A percentile compares a stretch with the other conserved stretches of the same genome.
Evolutionary conservation across 345 rosid species (phyloP).

Genomic region (Punica granatum): DNA sequence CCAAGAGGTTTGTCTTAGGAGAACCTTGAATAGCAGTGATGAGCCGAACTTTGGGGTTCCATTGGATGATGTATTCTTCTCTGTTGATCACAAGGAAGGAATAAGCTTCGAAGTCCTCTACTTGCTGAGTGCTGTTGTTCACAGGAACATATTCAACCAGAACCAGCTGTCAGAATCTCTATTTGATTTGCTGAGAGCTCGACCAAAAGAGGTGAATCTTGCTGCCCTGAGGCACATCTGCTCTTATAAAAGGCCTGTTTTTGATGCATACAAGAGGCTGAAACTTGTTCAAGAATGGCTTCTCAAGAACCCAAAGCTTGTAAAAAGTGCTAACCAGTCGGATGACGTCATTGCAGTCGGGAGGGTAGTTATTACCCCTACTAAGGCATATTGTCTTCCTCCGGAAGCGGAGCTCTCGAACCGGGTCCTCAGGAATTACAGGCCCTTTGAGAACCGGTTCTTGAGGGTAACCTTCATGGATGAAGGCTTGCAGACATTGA

Average conservation of each 20-base stretch:
- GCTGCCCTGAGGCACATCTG: constrained; percentile 70
- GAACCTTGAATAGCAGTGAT: constrained; percentile 31
- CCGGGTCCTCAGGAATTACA: constrained; percentile 70
- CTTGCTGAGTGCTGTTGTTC: constrained; percentile 64
- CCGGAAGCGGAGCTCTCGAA: constrained; percentile 95
- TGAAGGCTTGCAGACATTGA: constrained; percentile 72
- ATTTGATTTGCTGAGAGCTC: constrained; percentile 54
- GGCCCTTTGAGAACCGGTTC: constrained; percentile 57
- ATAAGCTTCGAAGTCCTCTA: constrained; percentile 58
- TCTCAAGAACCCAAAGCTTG: constrained; percentile 45
- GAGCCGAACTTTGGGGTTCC: constrained; percentile 66
- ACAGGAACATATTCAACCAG: constrained; percentile 63
- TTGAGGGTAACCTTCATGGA: constrained; percentile 88
- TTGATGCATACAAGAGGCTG: constrained; percentile 53
- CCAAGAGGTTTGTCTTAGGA: constrained; percentile 23
- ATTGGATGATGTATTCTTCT: constrained; percentile 47
- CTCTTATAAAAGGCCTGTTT: constrained; percentile 46
- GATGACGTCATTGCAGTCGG: constrained; percentile 58
- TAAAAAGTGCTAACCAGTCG: constrained; percentile 29
- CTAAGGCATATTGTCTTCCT: constrained; percentile 75
- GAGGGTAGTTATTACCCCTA: constrained; percentile 76
- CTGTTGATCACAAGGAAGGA: constrained; percentile 39
- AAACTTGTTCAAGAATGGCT: constrained; percentile 61
- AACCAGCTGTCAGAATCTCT: constrained; percentile 50
- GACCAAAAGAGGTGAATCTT: constrained; percentile 47